phyloP scores from a whole-genome alignment of 345 rosid genomes.

The Psidium friedrichsthalianum region DNA sequence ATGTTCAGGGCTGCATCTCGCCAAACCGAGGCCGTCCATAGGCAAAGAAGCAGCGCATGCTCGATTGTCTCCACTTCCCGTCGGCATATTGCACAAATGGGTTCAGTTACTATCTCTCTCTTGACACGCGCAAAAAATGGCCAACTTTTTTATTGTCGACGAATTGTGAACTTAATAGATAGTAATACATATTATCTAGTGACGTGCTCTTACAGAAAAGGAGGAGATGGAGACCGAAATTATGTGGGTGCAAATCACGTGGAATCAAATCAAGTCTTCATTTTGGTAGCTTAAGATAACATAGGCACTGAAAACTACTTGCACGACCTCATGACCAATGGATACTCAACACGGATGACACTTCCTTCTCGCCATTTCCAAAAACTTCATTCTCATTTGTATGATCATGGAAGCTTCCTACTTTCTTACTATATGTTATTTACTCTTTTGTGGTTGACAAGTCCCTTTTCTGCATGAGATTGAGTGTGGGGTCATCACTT shows the following conservation, averaged over 20 bases:
- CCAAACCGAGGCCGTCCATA: too few relatives aligned
- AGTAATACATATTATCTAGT: too few relatives aligned
- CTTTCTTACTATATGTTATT: neutral
- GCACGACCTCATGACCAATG: neutral
- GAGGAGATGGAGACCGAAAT: neutral
- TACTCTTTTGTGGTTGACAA: neutral
- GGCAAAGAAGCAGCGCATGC: too few relatives aligned
- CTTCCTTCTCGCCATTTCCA: neutral
- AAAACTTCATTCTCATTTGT: neutral
- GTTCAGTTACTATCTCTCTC: too few relatives aligned
- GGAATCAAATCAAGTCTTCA: neutral
- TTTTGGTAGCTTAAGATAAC: neutral
- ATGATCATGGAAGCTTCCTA: neutral
- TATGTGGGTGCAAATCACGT: neutral
- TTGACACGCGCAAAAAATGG: too few relatives aligned
- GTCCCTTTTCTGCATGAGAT: neutral
- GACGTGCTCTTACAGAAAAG: neutral
- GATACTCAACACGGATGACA: neutral
- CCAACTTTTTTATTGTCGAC: too few relatives aligned
- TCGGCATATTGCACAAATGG: too few relatives aligned
- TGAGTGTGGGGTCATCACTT: neutral
- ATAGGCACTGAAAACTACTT: neutral
- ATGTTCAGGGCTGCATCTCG: too few relatives aligned
- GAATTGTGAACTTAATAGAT: too few relatives aligned
- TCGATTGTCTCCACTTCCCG: too few relatives aligned